Evolutionary conservation across 805 yeast species (phyloP), one percentile per base, ranked within the genome.

Genomic region (Cyberlindnera mycetangii): DNA sequence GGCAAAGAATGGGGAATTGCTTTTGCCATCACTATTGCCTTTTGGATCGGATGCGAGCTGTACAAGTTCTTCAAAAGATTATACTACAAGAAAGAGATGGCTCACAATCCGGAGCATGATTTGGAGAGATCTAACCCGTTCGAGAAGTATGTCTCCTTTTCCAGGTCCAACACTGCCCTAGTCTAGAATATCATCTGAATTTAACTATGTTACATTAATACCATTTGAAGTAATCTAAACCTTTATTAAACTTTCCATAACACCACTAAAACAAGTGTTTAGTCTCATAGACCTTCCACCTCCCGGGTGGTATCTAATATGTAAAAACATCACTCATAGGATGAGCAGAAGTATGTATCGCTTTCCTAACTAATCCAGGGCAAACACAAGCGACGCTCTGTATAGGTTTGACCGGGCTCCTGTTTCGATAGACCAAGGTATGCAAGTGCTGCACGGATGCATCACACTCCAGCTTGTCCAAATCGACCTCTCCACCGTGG

Each of bases 1-100:
- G 75, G 81, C 9, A 80, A 79, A 66, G 95, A 87, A 68, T 88
- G 95, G 95, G 92, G 86, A 14, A 64, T 86, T 48, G 76, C 88
- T 1, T 67, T 83, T 50, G 86, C 78, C 0, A 74, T 81, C 49
- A 67, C 83, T 4, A 45, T 78, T 5, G 67, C 74, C 30, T 88
- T 82, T 60, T 70, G 86, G 53, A 46, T 65, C 6, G 80, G 81
- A 8, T 74, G 78, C 49, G 96, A 88, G 63, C 43, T 68, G 8
- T 85, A 83, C 76, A 88, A 88, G 62, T 76, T 70, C 62, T 49
- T 63, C 56, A 88, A 88, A 68, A 74, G 95, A 58, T 44, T 68
- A 4, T 78, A 75, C 56, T 72, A 58, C 44, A 47, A 42, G 59
- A 68, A 77, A 46, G 61, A 58, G 32, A 59, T 58, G 37, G 68